Percentiles rank a stretch among this genome's conserved stretches.
These are phyloP conservation scores for Lachancea cidri DNA, from an alignment of 805 yeast species.

Conservation along the genomic window DNA sequence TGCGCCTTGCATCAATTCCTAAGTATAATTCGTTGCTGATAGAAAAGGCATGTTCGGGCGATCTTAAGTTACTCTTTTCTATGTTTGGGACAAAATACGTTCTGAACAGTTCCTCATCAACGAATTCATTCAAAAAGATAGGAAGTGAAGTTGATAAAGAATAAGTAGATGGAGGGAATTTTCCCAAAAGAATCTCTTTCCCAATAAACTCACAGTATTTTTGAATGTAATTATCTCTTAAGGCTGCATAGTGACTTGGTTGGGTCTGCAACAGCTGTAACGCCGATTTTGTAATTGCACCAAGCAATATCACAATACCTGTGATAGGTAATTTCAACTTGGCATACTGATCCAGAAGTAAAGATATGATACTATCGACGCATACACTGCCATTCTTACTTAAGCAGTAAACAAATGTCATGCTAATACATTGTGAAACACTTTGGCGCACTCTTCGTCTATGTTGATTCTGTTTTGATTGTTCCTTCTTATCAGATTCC, in stretches of 20 bases:
- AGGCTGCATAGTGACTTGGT: constrained; percentile 18
- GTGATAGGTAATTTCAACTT: constrained; percentile 30
- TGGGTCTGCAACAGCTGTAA: constrained; percentile 19
- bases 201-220: constrained; percentile 28
- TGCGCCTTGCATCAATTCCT: constrained; percentile 24
- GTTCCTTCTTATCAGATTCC: constrained; percentile 17
- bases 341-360: constrained; percentile 11
- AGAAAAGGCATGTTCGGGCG: constrained; percentile 66
- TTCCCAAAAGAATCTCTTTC: constrained; percentile 43
- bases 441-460: constrained; percentile 36
- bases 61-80: constrained; percentile 70
- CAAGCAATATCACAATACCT: constrained; percentile 34
- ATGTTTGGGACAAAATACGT: constrained; percentile 49
- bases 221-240: constrained; percentile 18
- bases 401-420: constrained; percentile 18
- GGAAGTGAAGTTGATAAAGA: constrained; percentile 41
- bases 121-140: constrained; percentile 41
- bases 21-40: constrained; percentile 46
- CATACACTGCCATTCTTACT: constrained; percentile 12
- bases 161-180: constrained; percentile 37
- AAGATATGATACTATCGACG: constrained; percentile 10
- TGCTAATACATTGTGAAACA: constrained; percentile 30
- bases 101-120: constrained; percentile 37
- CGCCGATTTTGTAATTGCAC: constrained; percentile 33
- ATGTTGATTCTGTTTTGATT: constrained; percentile 34